These are phyloP conservation scores for Mycena pura DNA, from an alignment of 768 basidiomycete genomes.

Conservation along the genomic window DNA sequence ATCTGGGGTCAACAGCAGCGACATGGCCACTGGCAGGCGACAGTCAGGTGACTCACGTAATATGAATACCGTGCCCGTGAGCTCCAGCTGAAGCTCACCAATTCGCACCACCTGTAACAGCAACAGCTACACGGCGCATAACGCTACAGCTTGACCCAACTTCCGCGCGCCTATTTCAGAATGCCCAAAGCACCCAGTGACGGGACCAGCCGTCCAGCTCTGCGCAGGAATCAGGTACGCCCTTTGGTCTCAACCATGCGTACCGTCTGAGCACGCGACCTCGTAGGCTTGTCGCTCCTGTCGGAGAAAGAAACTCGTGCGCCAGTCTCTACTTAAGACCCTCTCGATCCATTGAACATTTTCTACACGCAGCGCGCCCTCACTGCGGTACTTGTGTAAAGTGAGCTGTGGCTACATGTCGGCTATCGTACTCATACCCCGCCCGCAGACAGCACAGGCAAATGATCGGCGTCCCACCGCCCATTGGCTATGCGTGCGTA, in stretches of 20 bases:
- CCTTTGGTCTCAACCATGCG: not conserved
- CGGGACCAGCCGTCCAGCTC: constrained; percentile 59
- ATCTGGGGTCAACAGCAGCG: constrained; percentile 49
- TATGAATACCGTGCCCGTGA: no score
- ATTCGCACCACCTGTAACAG: no score
- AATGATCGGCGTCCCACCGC: constrained; percentile 82
- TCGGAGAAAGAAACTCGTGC: constrained; percentile 83
- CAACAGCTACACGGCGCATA: no score
- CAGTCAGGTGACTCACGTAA: not conserved
- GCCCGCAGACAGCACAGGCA: constrained; percentile 77
- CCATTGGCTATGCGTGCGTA: constrained; percentile 82
- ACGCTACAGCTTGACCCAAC: not conserved
- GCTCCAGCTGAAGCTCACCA: no score
- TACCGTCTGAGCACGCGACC: not conserved
- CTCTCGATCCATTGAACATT: not conserved
- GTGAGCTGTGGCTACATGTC: constrained; percentile 49
- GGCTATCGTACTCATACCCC: not conserved
- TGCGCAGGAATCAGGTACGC: constrained; percentile 80
- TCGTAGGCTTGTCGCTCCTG: constrained; percentile 81
- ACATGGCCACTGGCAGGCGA: not conserved
- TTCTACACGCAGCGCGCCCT: constrained; percentile 71
- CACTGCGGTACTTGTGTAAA: constrained; percentile 87
- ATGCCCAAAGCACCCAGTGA: constrained; percentile 73
- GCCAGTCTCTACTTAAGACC: constrained; percentile 32
- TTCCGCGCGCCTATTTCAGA: not conserved